Evolutionary conservation across 1,139 yeast species (phyloP).

Genomic region (Candida freyschussii): DNA sequence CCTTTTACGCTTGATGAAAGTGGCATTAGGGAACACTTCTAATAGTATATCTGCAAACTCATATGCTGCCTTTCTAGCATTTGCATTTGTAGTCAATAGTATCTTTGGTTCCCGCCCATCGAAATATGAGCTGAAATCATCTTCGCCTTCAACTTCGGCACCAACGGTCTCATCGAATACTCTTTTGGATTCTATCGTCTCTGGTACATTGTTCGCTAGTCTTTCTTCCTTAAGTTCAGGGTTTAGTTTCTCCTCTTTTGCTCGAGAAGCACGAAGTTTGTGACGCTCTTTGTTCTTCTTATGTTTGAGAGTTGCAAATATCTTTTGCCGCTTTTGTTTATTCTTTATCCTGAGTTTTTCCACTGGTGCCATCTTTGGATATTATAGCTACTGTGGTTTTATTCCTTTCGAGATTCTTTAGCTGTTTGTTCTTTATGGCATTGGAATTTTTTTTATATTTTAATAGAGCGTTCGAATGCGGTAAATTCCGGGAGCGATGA

Average conservation of each 20-base stretch:
- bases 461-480: constrained; percentile 6
- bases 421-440: too few species aligned
- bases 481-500: constrained; percentile 12
- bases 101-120: constrained; percentile 71
- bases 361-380: constrained; percentile 21
- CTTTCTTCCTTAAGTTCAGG: constrained; percentile 81
- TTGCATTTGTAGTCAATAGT: constrained; percentile 79
- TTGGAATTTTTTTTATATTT: too few species aligned
- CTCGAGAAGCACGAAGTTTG: constrained; percentile 67
- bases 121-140: constrained; percentile 65
- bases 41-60: constrained; percentile 84
- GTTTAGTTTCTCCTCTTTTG: constrained; percentile 75
- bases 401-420: not conserved
- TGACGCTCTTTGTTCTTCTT: constrained; percentile 76
- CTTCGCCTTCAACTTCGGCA: constrained; percentile 68
- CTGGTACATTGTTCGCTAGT: constrained; percentile 73
- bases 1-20: constrained; percentile 81
- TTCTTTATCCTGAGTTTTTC: constrained; percentile 48
- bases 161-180: constrained; percentile 84
- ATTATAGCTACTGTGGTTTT: not conserved
- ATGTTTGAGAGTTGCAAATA: constrained; percentile 69
- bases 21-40: constrained; percentile 80
- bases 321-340: constrained; percentile 74
- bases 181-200: constrained; percentile 83
- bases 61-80: constrained; percentile 82